Percentiles rank a stretch among this genome's conserved stretches.
These are phyloP conservation scores for Acanthamoeba divionensis DNA, from an alignment of 208 protist species.

Conservation along the genomic window DNA sequence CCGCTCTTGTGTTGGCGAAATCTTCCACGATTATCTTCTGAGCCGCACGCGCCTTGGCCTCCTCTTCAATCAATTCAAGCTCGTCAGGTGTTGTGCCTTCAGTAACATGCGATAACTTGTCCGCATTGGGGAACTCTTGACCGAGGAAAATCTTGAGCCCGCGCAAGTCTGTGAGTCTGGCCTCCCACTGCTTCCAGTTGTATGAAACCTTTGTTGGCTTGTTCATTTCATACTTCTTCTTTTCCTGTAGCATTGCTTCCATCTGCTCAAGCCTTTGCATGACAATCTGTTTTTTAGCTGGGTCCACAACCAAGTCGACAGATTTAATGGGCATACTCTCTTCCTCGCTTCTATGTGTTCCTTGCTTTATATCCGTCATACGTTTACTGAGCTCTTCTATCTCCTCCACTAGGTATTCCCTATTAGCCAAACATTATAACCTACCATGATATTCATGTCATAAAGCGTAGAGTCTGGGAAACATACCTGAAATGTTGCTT, in stretches of 20 bases:
- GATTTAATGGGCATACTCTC: background rate
- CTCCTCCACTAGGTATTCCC: background rate
- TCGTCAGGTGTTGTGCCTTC: background rate
- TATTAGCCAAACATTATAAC: background rate
- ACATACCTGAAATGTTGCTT: background rate
- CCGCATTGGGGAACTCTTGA: background rate
- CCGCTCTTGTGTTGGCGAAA: no score
- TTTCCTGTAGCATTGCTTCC: background rate
- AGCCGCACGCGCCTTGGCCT: background rate
- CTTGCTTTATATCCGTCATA: background rate
- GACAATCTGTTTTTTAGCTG: background rate
- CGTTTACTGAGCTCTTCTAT: background rate
- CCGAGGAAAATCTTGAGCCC: background rate
- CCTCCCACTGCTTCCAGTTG: slow-evolving; percentile 22
- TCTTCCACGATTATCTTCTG: no score
- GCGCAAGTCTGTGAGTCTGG: background rate
- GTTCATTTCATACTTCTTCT: background rate
- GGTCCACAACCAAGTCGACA: background rate
- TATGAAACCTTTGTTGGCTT: background rate
- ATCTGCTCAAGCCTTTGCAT: background rate
- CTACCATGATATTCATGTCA: background rate
- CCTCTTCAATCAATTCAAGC: background rate
- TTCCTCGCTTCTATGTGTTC: background rate
- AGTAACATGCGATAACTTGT: background rate
- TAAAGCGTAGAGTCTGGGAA: background rate